These are phyloP conservation scores for Porosira glacialis DNA, from an alignment of 352 stramenopile species.

Conservation along the genomic window DNA sequence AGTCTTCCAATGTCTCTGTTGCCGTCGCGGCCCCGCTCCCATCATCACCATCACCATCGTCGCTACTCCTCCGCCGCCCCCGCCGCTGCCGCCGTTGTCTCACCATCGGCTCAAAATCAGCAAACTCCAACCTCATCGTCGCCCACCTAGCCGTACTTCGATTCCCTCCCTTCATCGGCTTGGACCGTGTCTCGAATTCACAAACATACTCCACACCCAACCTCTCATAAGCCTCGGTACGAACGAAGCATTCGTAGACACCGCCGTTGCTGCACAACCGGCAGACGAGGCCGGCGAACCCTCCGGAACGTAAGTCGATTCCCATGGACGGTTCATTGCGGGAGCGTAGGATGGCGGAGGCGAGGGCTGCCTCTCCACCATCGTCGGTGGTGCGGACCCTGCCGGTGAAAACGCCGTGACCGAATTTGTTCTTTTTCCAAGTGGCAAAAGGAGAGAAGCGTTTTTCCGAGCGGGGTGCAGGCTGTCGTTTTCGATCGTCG, in stretches of 20 bases:
- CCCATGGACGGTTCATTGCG: slow-evolving; percentile 64
- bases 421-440: slow-evolving; percentile 79
- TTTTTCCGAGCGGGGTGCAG: too few relatives aligned
- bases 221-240: slow-evolving; percentile 65
- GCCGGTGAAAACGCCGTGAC: slow-evolving; percentile 72
- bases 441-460: too few relatives aligned
- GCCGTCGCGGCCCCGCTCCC: slow-evolving; percentile 20
- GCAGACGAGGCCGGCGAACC: slow-evolving; percentile 73
- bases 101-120: slow-evolving; percentile 65
- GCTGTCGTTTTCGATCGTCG: too few relatives aligned
- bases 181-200: slow-evolving; percentile 68
- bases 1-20: slow-evolving; percentile 26
- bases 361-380: slow-evolving; percentile 62
- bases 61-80: too few relatives aligned
- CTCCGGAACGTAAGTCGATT: slow-evolving; percentile 62
- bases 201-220: slow-evolving; percentile 78
- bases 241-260: slow-evolving; percentile 71
- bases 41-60: too few relatives aligned
- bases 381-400: slow-evolving; percentile 45
- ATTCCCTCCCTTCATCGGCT: slow-evolving; percentile 38
- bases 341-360: slow-evolving; percentile 61
- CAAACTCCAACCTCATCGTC: slow-evolving; percentile 65
- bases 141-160: slow-evolving; percentile 61
- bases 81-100: slow-evolving; percentile 25
- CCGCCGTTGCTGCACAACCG: slow-evolving; percentile 70